Percentiles rank a stretch among this genome's conserved stretches.
Conservation (phyloP, 1,284 basidiomycete species). For the Cryptococcus amylolentus region DNA sequence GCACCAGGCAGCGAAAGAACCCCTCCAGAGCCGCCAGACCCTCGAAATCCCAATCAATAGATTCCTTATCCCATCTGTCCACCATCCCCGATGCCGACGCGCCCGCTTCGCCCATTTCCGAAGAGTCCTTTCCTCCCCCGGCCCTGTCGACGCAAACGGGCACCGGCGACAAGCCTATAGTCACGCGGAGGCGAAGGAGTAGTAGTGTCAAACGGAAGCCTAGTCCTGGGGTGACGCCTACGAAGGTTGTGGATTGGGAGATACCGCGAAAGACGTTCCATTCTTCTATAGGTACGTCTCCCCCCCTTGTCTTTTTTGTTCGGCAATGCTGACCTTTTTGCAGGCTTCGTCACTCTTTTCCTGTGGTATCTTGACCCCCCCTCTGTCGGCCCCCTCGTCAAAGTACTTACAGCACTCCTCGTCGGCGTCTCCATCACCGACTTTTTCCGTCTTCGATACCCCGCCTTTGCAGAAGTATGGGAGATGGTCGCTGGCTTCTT, state of each 20-base stretch:
- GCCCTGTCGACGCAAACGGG: slow-evolving; percentile 34
- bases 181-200: slow-evolving; percentile 30
- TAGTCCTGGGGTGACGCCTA: slow-evolving; percentile 42
- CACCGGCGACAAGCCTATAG: slow-evolving; percentile 19
- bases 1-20: too few relatives aligned
- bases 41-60: too few relatives aligned
- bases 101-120: too few relatives aligned
- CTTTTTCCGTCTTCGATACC: slow-evolving; percentile 68
- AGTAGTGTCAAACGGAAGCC: slow-evolving; percentile 40
- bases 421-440: slow-evolving; percentile 72
- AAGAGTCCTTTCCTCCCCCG: slow-evolving; percentile 24
- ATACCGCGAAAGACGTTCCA: slow-evolving; percentile 88
- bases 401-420: slow-evolving; percentile 64
- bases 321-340: background rate
- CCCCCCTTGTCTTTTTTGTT: background rate
- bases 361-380: slow-evolving; percentile 55
- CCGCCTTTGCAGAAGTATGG: slow-evolving; percentile 68
- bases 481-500: slow-evolving; percentile 77
- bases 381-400: slow-evolving; percentile 57
- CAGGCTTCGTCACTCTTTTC: slow-evolving; percentile 79
- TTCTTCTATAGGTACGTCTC: slow-evolving; percentile 74
- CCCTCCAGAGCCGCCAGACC: too few relatives aligned
- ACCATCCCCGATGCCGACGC: too few relatives aligned
- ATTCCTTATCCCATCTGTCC: too few relatives aligned
- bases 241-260: slow-evolving; percentile 57